These are phyloP conservation scores for Periconia sp. DNA, from an alignment of 2,329 filamentous ascomycete species.

Conservation along the genomic window DNA sequence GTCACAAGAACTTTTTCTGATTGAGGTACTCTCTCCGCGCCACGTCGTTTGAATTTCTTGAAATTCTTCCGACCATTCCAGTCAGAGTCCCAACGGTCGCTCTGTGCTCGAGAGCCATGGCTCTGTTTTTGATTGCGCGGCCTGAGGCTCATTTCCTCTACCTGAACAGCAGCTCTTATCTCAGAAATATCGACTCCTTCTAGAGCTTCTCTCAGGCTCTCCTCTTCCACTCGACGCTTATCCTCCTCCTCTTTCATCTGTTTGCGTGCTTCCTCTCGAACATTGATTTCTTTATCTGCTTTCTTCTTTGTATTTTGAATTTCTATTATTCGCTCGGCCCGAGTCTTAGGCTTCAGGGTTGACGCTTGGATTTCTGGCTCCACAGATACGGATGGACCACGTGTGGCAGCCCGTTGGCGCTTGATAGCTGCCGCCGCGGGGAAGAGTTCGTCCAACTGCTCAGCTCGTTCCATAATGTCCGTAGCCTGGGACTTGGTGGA, in stretches of 20 bases:
- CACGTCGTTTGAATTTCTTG: constrained; percentile 76
- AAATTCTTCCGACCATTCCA: constrained; percentile 98
- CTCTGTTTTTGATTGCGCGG: constrained; percentile 32
- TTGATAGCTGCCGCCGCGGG: constrained; percentile 81
- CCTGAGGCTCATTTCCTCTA: constrained; percentile 76
- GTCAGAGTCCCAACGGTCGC: constrained; percentile 77
- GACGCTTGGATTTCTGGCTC: constrained; percentile 48
- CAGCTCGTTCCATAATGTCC: constrained; percentile 42
- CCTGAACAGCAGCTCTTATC: constrained; percentile 74
- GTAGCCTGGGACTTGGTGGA: constrained; percentile 47
- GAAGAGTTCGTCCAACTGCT: constrained; percentile 74
- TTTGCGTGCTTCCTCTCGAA: constrained; percentile 57
- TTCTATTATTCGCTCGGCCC: constrained; percentile 50
- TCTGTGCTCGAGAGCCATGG: constrained; percentile 42
- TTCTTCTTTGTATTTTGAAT: constrained; percentile 45
- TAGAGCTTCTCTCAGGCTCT: constrained; percentile 61
- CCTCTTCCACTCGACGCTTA: constrained; percentile 66
- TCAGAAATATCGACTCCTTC: constrained; percentile 73
- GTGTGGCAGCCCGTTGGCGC: constrained; percentile 62
- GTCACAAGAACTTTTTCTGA: constrained; percentile 68
- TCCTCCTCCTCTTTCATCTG: constrained; percentile 59
- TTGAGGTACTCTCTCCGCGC: constrained; percentile 45
- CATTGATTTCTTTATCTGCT: constrained; percentile 67
- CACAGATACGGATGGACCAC: constrained; percentile 32
- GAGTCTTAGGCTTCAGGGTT: constrained; percentile 20